Evolutionary conservation across 129 eudicot species (phyloP).

Genomic region (Lonicera japonica): DNA sequence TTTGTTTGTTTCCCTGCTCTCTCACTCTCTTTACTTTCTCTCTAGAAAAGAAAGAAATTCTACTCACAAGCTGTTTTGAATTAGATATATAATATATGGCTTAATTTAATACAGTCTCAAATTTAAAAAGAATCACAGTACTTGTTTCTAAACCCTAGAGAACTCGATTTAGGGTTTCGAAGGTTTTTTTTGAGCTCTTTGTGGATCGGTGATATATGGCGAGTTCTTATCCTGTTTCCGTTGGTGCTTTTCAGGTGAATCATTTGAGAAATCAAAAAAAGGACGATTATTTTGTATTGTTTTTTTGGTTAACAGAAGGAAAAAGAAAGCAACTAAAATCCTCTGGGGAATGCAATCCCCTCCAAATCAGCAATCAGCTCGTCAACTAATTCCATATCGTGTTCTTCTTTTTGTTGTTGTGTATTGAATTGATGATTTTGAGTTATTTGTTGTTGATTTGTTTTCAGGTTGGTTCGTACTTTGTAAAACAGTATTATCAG

Average conservation of each 20-base stretch:
- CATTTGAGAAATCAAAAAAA: not conserved
- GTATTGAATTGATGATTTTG: not conserved
- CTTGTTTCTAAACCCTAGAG: conserved; percentile 3
- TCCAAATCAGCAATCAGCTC: too few relatives aligned
- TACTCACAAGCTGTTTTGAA: not conserved
- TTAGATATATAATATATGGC: not conserved
- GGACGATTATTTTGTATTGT: not conserved
- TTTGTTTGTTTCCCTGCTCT: not conserved
- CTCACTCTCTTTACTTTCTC: not conserved
- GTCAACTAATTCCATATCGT: too few relatives aligned
- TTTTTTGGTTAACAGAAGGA: too few relatives aligned
- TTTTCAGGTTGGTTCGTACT: conserved; percentile 72
- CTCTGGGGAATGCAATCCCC: too few relatives aligned
- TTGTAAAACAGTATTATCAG: conserved; percentile 75
- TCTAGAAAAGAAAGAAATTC: too few relatives aligned
- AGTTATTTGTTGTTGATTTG: too few relatives aligned
- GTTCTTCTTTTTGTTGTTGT: not conserved
- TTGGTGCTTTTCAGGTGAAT: conserved; percentile 60
- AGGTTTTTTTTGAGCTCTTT: not conserved
- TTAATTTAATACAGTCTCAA: too few relatives aligned
- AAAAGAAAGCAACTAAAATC: too few relatives aligned
- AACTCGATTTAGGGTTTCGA: conserved; percentile 24
- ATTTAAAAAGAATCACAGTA: too few relatives aligned
- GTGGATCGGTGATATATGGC: conserved; percentile 39
- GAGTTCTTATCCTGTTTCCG: conserved; percentile 42